Base-by-base conservation (phyloP, 1,284 basidiomycete species). In the Microbotryomycetes sp. region DNA sequence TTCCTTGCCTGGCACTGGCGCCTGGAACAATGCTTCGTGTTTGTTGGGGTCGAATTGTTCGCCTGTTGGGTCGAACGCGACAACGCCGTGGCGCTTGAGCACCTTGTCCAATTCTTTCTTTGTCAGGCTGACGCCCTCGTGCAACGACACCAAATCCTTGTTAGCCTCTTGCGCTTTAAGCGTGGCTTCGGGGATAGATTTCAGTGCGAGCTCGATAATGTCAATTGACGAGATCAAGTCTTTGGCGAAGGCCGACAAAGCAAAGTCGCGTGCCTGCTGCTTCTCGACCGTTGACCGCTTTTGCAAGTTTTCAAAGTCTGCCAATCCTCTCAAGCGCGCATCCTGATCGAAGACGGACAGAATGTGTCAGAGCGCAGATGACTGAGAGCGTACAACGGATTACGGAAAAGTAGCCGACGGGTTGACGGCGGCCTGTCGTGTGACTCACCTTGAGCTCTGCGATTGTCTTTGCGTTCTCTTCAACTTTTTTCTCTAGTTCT, bases 11-110 rank as follows among this genome's bases (percentile, higher is more conserved):
- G 80, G 79, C 59, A 94, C 83, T n/a, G 93, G 92, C 23, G 85
- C 89, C 78, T 94, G 91, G 79, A 91, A 97, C 31, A 96, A 81
- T 6, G 96, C 94, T 78, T 98, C 94, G 75, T 97, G 94, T 52
- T 81, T 77, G 76, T 94, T 96, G 30, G 94, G 94, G 77, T 98
- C 91, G 72, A 98, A 98, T 71, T 80, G 81, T 75, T 96, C 89
- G 57, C 93, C 94, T 0, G 84, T 87, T 21, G 93, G 92, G 74
- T 96, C 89, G 72, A 92, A 94, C 2, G 86, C 84, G 66, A 87
- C 89, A 73, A 98, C 85, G 64, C 93, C 88, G 77, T 93, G 90
- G 75, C 89, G 87, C 78, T 86, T 88, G 48, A 98, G 82, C 15
- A 90, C 94, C 76, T 92, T 87, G 28, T 92, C 81, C 52, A 98